Conservation (phyloP, 176 grass and related monocot genomes). For the Zea mays region DNA sequence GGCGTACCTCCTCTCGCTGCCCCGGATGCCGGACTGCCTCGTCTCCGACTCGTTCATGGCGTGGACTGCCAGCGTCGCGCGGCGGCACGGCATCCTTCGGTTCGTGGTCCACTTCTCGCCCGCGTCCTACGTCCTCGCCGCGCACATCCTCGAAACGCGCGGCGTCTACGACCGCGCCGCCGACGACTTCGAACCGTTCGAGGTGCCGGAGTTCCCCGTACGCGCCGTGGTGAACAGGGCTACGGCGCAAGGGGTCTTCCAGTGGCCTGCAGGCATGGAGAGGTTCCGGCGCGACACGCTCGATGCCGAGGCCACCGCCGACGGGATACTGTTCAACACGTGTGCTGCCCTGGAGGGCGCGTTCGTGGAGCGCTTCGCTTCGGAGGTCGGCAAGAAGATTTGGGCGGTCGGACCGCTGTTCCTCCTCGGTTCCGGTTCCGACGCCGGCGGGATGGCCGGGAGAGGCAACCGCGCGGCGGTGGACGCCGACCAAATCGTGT, state of each 20-base stretch:
- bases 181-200: conserved; percentile 31
- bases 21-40: conserved; percentile 21
- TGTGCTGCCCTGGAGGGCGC: conserved; percentile 25
- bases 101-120: conserved; percentile 29
- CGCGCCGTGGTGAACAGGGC: conserved; percentile 29
- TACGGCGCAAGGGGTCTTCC: conserved; percentile 27
- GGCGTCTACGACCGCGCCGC: background rate
- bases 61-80: conserved; percentile 26
- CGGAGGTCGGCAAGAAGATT: conserved; percentile 30
- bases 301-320: conserved; percentile 37
- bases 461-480: conserved; percentile 26
- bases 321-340: conserved; percentile 48
- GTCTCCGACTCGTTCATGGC: conserved; percentile 23
- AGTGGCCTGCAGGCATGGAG: conserved; percentile 8
- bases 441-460: background rate
- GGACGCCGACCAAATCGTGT: background rate
- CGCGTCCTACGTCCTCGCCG: conserved; percentile 1
- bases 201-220: conserved; percentile 37
- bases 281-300: background rate
- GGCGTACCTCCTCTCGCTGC: conserved; percentile 6
- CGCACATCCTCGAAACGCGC: conserved; percentile 13
- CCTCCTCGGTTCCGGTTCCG: background rate
- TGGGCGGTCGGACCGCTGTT: conserved; percentile 41
- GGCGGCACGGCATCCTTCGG: background rate
- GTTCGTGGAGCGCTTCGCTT: conserved; percentile 36